Evolutionary conservation across 768 basidiomycete species (phyloP).

Genomic region (Aureoboletus auriporus): DNA sequence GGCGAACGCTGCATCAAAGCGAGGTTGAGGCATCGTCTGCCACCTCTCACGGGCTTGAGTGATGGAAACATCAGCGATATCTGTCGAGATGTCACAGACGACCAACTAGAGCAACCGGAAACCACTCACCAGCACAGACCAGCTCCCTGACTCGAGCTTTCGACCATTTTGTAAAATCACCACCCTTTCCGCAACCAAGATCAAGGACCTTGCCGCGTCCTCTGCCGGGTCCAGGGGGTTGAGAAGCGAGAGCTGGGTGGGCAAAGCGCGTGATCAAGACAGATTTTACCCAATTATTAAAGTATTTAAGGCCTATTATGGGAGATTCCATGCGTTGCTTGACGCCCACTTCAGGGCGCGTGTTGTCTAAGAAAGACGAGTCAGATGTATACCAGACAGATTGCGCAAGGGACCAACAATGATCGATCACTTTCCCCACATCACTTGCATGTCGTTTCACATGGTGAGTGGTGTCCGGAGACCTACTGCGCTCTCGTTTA

Average conservation of each 20-base stretch:
- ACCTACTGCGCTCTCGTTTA: conserved; percentile 42
- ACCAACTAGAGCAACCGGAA: background rate
- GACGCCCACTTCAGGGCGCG: conserved; percentile 87
- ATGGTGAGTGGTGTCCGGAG: conserved; percentile 38
- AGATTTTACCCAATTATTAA: conserved; percentile 99
- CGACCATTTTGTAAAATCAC: conserved; percentile 93
- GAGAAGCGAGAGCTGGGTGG: conserved; percentile 55
- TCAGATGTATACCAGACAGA: conserved; percentile 4
- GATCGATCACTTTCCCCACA: conserved; percentile 67
- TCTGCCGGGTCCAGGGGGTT: conserved; percentile 24
- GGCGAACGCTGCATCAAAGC: conserved; percentile 78
- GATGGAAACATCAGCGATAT: conserved; percentile 86
- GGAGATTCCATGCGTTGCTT: conserved; percentile 82
- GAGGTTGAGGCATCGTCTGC: conserved; percentile 44
- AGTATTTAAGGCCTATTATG: conserved; percentile 94
- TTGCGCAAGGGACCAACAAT: conserved; percentile 53
- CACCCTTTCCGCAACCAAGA: conserved; percentile 98
- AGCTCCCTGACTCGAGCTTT: conserved; percentile 80
- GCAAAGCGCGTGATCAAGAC: conserved; percentile 92
- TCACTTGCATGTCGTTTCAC: conserved; percentile 60
- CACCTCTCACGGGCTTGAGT: conserved; percentile 82
- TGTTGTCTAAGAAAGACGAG: conserved; percentile 62
- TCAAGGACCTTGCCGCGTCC: conserved; percentile 80
- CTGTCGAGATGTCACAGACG: conserved; percentile 35
- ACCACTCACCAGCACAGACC: conserved; percentile 69